Evolutionary conservation across 495 filamentous ascomycete genomes (phyloP), one percentile per base, ranked within the genome.

Genomic region (Clohesyomyces aquaticus): DNA sequence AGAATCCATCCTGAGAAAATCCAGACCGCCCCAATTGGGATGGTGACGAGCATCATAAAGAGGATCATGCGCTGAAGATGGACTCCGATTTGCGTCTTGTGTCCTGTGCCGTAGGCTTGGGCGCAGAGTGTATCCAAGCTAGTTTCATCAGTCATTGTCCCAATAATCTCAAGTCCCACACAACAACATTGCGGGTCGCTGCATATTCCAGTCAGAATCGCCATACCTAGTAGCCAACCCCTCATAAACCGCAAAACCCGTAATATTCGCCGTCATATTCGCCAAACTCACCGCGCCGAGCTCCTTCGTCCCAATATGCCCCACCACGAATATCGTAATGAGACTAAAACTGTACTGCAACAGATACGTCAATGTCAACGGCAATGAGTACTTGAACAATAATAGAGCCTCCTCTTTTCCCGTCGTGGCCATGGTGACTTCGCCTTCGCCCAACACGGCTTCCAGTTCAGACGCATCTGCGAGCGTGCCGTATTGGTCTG

Each of bases 51-150:
- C 26, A 64, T 22, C 52, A 66, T 51, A 14, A 73, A 56, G 6
- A 67, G 41, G 9, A 67, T 45, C 62, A 72, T 69, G 12, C 70
- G 62, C 22, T 70, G 70, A 12, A 65, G 16, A 50, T 72, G 62
- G 55, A 73, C 19, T 0, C 71, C 70, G 32, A 73, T 67, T 14
- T 61, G 56, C 42, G 65, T 51, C 43, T 60, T 57, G 3, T 59
- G 50, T 18, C 70, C 70, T 21, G 62, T 57, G 22, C 71, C 71
- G 50, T 73, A 73, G 16, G 70, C 70, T 47, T 73, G 71, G 10
- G 71, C 58, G 56, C 70, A 72, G 12, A 73, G 43, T 0, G 71
- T 73, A 50, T 73, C 71, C 1, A 73, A 49, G n/a, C 41, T 48
- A 38, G 14, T 38, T 6, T 6, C 6, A 38, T 38, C 32, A 38